Base-by-base conservation (phyloP, 805 yeast genomes). In the Candida nitratophila region DNA sequence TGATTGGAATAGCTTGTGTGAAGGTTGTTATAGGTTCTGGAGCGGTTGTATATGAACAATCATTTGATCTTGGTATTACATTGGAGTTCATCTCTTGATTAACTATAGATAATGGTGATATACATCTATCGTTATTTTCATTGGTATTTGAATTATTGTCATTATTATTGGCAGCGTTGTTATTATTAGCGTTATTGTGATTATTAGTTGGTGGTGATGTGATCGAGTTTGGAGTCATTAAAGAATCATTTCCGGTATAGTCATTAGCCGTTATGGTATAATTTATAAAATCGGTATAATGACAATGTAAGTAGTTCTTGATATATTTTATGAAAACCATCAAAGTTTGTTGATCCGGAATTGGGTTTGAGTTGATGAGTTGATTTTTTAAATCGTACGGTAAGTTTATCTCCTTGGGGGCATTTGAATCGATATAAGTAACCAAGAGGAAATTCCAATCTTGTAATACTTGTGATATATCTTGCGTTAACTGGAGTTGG, bases 331-430 rank as follows among this genome's bases (percentile, higher is more conserved):
- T 45, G 15, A 59, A 50, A 17, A 49, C 48, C 10, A 40, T 39
- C 33, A 64, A 43, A 21, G 45, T 26, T 3, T 45, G 41, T 3
- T 32, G 14, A 21, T 45, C 41, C 0, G 68, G 68, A 15, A 39
- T 24, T 7, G 27, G 5, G 14, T 20, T n/a, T 27, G 15, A 8
- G 22, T 36, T 24, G n/a, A n/a, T 14, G 16, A 59, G 41, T 11
- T 46, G 39, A 15, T 37, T 40, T 17, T 48, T 52, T 30, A 61
- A 41, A 21, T 56, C 58, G 14, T 56, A 59, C 1, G 68, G 66
- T 22, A 65, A 43, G 45, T 65, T 65, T n/a, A 65, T 54, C 32
- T 56, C 64, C 40, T 58, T 59, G 12, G 60, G 49, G 3, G 59
- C 47, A 34, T 53, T 52, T 3, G 46, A 30, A 39, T 51, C 62